phyloP scores from a whole-genome alignment of 225 moss, liverwort and hornwort genomes.

The Pleurozium schreberi region DNA sequence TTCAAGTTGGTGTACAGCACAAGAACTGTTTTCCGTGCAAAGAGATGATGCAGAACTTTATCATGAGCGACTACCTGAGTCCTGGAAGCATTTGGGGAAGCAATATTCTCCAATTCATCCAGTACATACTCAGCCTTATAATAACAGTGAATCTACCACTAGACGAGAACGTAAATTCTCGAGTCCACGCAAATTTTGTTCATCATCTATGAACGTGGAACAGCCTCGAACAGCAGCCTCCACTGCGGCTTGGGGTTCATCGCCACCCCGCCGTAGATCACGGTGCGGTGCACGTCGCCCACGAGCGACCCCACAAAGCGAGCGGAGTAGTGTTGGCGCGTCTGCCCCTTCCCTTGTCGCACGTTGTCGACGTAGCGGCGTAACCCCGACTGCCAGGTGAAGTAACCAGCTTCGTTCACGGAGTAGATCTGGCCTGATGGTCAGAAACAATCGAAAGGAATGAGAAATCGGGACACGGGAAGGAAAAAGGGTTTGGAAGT shows the following conservation, averaged over 20 bases:
- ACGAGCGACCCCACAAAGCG: slow-evolving; percentile 76
- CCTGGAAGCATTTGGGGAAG: background rate
- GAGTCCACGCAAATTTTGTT: background rate
- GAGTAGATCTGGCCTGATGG: slow-evolving; percentile 81
- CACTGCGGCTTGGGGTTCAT: slow-evolving; percentile 71
- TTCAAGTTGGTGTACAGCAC: background rate
- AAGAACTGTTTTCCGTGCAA: background rate
- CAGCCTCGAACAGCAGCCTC: slow-evolving; percentile 66
- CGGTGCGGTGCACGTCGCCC: slow-evolving; percentile 77
- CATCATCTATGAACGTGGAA: background rate
- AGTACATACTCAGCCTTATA: background rate
- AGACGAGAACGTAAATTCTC: background rate
- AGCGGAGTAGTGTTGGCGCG: slow-evolving; percentile 65
- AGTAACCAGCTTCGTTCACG: slow-evolving; percentile 83
- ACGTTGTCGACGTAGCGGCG: slow-evolving; percentile 72
- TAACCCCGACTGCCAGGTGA: slow-evolving; percentile 69
- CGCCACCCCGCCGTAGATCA: slow-evolving; percentile 70
- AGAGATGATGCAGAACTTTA: background rate
- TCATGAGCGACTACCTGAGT: background rate
- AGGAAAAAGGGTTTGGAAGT: background rate
- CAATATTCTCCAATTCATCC: background rate
- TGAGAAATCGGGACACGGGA: background rate
- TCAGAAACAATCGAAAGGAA: background rate
- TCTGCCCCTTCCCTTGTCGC: slow-evolving; percentile 81
- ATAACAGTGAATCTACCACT: background rate